Base-by-base conservation (phyloP, 2,329 filamentous ascomycete genomes). In the Colletotrichum siamense region DNA sequence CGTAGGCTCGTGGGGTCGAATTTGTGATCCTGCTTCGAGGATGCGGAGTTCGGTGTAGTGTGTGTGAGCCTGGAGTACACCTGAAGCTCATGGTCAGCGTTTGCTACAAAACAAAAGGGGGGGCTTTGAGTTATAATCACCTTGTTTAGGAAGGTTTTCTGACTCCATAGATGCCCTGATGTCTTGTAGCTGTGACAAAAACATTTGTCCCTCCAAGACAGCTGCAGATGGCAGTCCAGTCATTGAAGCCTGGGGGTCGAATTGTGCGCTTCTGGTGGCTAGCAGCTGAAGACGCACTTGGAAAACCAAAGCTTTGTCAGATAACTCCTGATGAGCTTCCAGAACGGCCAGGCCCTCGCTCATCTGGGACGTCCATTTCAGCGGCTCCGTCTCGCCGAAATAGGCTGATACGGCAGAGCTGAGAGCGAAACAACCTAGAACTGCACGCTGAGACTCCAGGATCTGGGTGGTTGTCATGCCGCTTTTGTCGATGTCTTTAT, bases 271-370 rank as follows among this genome's bases (percentile, higher is more conserved):
- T 10, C 62, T 44, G 3, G 24, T 28, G 18, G 59, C 18, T 1
- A 70, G 34, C 34, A 70, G 5, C 12, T 70, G 55, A 10, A 70
- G 59, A 34, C 68, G 68, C 7, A 64, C 68, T 32, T 70, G 68
- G 4, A 52, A 3, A 8, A 36, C 18, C 22, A 70, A 49, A 7
- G 24, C 26, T 8, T 5, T 28, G 16, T 70, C 57, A 26, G 12
- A 28, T 7, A 12, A 44, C 8, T 70, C 24, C 7, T 30, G 49
- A 15, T 49, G 16, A 6, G 32, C 28, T 22, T 22, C n/a, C 8
- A 64, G 32, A 0, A 57, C 16, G 22, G 39, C 68, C 12, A 70
- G 57, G 1, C 18, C 12, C 18, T 64, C 57, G 8, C 26, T 16
- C 68, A 70, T 44, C 57, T 63, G 32, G 16, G 32, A 15, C 6